Percentiles rank a stretch among this genome's conserved stretches.
Evolutionary conservation across 495 filamentous ascomycete genomes (phyloP).

Genomic region (Cercophora samala): DNA sequence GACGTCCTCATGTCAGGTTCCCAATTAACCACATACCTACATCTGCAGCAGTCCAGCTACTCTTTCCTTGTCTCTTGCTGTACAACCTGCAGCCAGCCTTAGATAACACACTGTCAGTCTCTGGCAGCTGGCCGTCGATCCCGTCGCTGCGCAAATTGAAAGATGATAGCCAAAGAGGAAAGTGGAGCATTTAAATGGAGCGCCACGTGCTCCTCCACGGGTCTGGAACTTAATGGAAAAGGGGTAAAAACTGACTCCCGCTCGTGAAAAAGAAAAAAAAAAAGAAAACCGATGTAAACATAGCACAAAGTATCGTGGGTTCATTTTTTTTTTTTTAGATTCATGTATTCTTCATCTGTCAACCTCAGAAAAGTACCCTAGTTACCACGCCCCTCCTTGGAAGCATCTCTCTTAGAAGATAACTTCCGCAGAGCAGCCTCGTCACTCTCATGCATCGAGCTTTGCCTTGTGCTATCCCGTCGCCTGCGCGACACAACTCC

Average conservation of each 20-base stretch:
- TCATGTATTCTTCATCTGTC: not conserved
- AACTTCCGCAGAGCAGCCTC: constrained; percentile 1
- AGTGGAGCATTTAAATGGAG: not conserved
- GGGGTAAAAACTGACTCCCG: not conserved
- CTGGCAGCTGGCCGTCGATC: not conserved
- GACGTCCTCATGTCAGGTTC: not conserved
- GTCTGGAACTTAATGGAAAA: not conserved
- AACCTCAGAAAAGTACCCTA: not conserved
- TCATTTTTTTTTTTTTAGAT: not conserved
- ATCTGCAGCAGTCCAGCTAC: not conserved
- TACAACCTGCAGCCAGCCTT: not conserved
- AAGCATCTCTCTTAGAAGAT: constrained; percentile 1
- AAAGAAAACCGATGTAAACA: not conserved
- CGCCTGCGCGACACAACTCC: constrained; percentile 62
- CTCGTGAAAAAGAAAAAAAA: no score
- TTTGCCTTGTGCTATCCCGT: constrained; percentile 44
- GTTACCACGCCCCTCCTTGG: constrained; percentile 4
- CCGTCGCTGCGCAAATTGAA: not conserved
- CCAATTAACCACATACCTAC: not conserved
- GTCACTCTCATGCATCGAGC: constrained; percentile 42
- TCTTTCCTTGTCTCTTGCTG: not conserved
- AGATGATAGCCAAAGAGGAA: not conserved
- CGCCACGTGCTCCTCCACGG: not conserved
- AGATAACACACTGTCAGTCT: not conserved
- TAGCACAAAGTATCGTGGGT: not conserved